Conservation (phyloP, 1,139 yeast genomes). For the Sugiyamaella grinbergsii region DNA sequence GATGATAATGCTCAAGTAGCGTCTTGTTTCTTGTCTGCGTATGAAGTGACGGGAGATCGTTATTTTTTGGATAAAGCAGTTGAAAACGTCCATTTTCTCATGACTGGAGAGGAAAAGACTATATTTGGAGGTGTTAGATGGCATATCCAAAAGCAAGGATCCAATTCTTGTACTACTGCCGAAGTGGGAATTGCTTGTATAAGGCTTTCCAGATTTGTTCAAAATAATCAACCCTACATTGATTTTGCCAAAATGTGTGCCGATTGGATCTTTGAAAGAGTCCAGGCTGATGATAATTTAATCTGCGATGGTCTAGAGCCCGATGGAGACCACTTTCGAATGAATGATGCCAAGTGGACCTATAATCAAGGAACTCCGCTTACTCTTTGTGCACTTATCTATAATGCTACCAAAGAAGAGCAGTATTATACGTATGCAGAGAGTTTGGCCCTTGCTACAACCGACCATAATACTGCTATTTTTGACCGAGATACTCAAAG, state of each 20-base stretch:
- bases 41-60: slow-evolving; percentile 64
- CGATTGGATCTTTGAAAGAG: slow-evolving; percentile 54
- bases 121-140: slow-evolving; percentile 56
- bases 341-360: slow-evolving; percentile 62
- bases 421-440: slow-evolving; percentile 61
- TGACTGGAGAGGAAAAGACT: slow-evolving; percentile 65
- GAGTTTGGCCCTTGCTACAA: slow-evolving; percentile 61
- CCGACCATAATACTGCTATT: slow-evolving; percentile 57
- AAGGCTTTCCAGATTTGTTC: slow-evolving; percentile 56
- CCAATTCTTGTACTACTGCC: slow-evolving; percentile 69
- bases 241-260: slow-evolving; percentile 58
- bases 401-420: slow-evolving; percentile 54
- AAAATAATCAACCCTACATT: slow-evolving; percentile 49
- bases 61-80: slow-evolving; percentile 58
- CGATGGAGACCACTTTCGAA: slow-evolving; percentile 49
- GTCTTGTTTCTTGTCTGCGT: slow-evolving; percentile 65
- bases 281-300: slow-evolving; percentile 57
- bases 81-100: slow-evolving; percentile 60
- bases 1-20: slow-evolving; percentile 81
- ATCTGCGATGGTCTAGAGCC: slow-evolving; percentile 60
- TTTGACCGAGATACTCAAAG: slow-evolving; percentile 65
- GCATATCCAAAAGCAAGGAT: slow-evolving; percentile 63
- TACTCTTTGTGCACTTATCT: slow-evolving; percentile 57
- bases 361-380: slow-evolving; percentile 70
- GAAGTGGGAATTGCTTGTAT: slow-evolving; percentile 71